A percentile compares a stretch with the other conserved stretches of the same genome.
Conservation (phyloP, 2,329 filamentous ascomycete species). For the Apiospora kogelbergensis region DNA sequence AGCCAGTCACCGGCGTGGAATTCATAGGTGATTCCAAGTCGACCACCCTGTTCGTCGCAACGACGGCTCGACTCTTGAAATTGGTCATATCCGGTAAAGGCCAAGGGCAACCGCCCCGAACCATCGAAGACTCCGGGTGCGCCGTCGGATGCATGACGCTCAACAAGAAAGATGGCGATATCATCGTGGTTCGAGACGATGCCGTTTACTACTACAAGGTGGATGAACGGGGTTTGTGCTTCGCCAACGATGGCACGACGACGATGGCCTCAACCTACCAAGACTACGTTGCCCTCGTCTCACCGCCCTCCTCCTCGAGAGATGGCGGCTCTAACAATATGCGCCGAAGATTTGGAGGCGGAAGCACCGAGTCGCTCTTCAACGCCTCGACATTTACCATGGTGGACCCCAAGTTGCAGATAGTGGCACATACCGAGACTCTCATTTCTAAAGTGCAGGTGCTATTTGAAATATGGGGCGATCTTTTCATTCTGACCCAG, state of each 20-base stretch:
- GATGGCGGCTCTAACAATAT: constrained; percentile 58
- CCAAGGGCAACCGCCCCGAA: constrained; percentile 84
- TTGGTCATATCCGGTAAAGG: constrained; percentile 84
- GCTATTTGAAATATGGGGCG: constrained; percentile 85
- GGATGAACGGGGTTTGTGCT: constrained; percentile 82
- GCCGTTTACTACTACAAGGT: constrained; percentile 91
- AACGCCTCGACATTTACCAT: constrained; percentile 86
- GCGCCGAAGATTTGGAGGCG: constrained; percentile 70
- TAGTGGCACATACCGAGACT: constrained; percentile 86
- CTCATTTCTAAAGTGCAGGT: constrained; percentile 77
- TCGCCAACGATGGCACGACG: constrained; percentile 90
- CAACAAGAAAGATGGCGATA: constrained; percentile 75
- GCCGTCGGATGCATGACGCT: constrained; percentile 94
- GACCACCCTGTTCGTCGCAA: constrained; percentile 88
- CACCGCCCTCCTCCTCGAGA: constrained; percentile 64
- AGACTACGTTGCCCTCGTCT: constrained; percentile 85
- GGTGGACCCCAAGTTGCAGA: constrained; percentile 86
- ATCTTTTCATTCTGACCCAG: constrained; percentile 84
- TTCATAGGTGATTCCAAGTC: constrained; percentile 60
- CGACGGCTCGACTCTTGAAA: constrained; percentile 83
- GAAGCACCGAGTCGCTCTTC: constrained; percentile 74
- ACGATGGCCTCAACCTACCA: constrained; percentile 75
- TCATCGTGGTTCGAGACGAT: constrained; percentile 92
- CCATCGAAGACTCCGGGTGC: constrained; percentile 86
- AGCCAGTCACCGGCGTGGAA: constrained; percentile 90